Evolutionary conservation across 495 filamentous ascomycete genomes (phyloP).

Genomic region (Tetracladium setigerum): DNA sequence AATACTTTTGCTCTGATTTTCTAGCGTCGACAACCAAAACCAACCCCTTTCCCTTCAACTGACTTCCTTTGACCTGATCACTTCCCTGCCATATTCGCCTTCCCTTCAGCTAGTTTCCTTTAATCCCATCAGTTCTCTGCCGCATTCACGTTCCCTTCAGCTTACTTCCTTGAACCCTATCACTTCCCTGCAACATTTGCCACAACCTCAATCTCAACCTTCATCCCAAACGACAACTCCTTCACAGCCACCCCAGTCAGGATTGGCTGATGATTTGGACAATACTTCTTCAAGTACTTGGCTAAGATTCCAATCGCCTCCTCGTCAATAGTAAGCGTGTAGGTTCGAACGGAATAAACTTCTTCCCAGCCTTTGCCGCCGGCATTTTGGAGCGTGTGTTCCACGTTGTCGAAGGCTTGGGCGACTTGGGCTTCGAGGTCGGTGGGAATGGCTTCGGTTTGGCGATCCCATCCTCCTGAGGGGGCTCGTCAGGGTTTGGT

Average conservation of each 20-base stretch:
- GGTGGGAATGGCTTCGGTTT: conserved; percentile 27
- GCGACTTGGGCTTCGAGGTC: conserved; percentile 42
- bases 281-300: conserved; percentile 38
- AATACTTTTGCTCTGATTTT: too few relatives aligned
- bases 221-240: conserved; percentile 39
- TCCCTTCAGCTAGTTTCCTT: too few relatives aligned
- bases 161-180: too few relatives aligned
- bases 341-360: conserved; percentile 43
- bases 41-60: too few relatives aligned
- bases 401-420: conserved; percentile 47
- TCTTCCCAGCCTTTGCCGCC: conserved; percentile 52
- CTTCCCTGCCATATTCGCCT: too few relatives aligned
- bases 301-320: conserved; percentile 34
- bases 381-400: conserved; percentile 35
- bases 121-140: too few relatives aligned
- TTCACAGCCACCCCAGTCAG: conserved; percentile 43
- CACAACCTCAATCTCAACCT: conserved; percentile 50
- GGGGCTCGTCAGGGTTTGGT: not conserved
- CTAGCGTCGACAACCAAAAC: too few relatives aligned
- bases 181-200: conserved; percentile 15
- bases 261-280: conserved; percentile 41
- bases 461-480: conserved; percentile 44
- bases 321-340: conserved; percentile 35
- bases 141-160: too few relatives aligned
- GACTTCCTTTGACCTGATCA: too few relatives aligned